phyloP scores from a whole-genome alignment of 371 early-diverging fungal species.

The Mucor velutinosus region DNA sequence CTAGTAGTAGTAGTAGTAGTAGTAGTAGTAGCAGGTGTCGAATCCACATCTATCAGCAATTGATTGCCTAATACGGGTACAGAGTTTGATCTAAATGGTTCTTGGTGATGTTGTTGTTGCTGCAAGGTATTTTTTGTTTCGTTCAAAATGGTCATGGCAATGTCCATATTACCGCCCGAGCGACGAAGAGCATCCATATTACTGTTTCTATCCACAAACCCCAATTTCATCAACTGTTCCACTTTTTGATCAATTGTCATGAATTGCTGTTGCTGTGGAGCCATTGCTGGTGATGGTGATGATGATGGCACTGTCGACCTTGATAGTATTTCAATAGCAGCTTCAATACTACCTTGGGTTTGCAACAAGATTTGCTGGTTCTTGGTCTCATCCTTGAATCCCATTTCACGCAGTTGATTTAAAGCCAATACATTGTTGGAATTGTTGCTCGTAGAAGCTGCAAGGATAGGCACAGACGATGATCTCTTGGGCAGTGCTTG shows the following conservation, averaged over 20 bases:
- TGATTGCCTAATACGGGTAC: not conserved
- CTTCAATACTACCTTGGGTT: conserved; percentile 74
- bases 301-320: conserved; percentile 22
- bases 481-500: conserved; percentile 39
- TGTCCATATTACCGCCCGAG: conserved; percentile 61
- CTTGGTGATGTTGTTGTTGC: conserved; percentile 8
- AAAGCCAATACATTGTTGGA: conserved; percentile 11
- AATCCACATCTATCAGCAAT: conserved; percentile 5
- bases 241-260: conserved; percentile 43
- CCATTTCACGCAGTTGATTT: conserved; percentile 68
- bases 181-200: conserved; percentile 60
- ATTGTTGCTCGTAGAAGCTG: not conserved
- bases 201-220: conserved; percentile 45
- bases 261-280: conserved; percentile 17
- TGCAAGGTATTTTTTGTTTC: conserved; percentile 31
- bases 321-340: conserved; percentile 73
- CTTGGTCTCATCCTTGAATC: conserved; percentile 66
- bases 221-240: conserved; percentile 48
- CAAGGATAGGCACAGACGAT: conserved; percentile 43
- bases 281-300: not conserved
- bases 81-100: conserved; percentile 17
- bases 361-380: conserved; percentile 65
- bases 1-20: not conserved
- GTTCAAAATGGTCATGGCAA: conserved; percentile 55
- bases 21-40: not conserved